Conservation (phyloP, 345 rosid genomes). For the Eucalyptus cladocalyx region DNA sequence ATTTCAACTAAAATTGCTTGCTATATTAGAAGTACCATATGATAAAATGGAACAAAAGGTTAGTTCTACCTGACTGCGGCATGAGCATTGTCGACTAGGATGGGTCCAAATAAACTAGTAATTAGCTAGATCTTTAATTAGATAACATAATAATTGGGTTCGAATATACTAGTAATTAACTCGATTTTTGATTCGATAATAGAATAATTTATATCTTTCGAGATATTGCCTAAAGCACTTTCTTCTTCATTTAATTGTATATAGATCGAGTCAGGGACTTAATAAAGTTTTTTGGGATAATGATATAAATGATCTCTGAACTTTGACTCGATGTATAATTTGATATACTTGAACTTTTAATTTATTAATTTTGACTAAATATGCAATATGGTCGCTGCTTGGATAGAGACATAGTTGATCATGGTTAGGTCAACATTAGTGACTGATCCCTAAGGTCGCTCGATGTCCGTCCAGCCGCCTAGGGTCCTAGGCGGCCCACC, state of each 20-base stretch:
- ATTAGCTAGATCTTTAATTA: too few relatives aligned
- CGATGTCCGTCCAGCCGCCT: rapidly evolving
- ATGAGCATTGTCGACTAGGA: too few relatives aligned
- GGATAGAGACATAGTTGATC: too few relatives aligned
- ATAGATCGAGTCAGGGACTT: rapidly evolving
- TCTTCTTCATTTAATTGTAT: background rate
- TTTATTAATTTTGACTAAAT: too few relatives aligned
- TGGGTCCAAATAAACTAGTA: too few relatives aligned
- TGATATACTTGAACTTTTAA: too few relatives aligned
- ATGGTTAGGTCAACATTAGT: too few relatives aligned
- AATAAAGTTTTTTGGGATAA: background rate
- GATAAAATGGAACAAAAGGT: background rate
- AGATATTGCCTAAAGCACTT: background rate
- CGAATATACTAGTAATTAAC: too few relatives aligned
- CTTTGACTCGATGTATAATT: rapidly evolving
- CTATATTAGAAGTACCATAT: background rate
- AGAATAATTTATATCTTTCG: rapidly evolving
- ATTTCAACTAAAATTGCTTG: background rate
- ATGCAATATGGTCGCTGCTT: rapidly evolving
- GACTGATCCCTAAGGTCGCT: too few relatives aligned
- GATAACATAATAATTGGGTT: too few relatives aligned
- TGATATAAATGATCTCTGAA: too few relatives aligned
- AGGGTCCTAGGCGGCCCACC: background rate
- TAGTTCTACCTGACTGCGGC: background rate
- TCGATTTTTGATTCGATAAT: background rate